A percentile compares a stretch with the other conserved stretches of the same genome.
Conservation (phyloP, 2,329 filamentous ascomycete genomes). For the Sphaerulina vaccinii region DNA sequence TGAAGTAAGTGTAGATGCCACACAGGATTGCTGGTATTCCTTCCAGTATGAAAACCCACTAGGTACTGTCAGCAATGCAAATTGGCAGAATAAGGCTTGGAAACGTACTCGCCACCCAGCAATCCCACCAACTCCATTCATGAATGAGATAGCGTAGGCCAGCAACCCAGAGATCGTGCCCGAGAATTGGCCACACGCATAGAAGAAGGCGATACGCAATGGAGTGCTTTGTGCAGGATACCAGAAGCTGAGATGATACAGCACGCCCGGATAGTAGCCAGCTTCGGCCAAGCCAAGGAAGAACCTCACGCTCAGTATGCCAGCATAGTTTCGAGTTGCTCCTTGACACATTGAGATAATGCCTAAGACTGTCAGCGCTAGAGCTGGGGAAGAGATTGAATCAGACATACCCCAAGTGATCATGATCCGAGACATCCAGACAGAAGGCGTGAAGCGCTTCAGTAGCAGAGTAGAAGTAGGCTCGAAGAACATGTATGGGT, state of each 20-base stretch:
- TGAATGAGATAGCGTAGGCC: constrained; percentile 41
- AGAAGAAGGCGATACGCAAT: constrained; percentile 39
- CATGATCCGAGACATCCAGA: constrained; percentile 34
- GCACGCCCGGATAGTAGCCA: constrained; percentile 30
- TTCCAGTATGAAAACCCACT: constrained; percentile 28
- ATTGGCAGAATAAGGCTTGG: too few species aligned
- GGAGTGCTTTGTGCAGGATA: constrained; percentile 36
- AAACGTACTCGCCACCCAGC: constrained; percentile 28
- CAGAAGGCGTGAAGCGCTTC: constrained; percentile 30
- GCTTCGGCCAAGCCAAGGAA: constrained; percentile 31
- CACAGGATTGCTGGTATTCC: constrained; percentile 37
- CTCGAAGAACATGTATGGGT: constrained; percentile 40
- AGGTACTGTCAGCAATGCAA: background rate
- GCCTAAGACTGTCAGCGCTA: constrained; percentile 9
- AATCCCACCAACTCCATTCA: constrained; percentile 44
- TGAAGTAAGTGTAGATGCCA: constrained; percentile 41
- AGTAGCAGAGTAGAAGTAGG: constrained; percentile 30
- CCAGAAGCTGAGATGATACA: constrained; percentile 34
- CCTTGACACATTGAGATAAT: constrained; percentile 31
- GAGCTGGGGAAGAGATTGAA: too few species aligned
- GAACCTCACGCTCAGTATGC: constrained; percentile 26
- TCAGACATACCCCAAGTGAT: constrained; percentile 25
- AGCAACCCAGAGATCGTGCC: constrained; percentile 46
- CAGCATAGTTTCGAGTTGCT: constrained; percentile 26
- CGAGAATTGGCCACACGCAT: constrained; percentile 37